phyloP scores from a whole-genome alignment of 2,329 filamentous ascomycete genomes.

The Colletotrichum sp. region DNA sequence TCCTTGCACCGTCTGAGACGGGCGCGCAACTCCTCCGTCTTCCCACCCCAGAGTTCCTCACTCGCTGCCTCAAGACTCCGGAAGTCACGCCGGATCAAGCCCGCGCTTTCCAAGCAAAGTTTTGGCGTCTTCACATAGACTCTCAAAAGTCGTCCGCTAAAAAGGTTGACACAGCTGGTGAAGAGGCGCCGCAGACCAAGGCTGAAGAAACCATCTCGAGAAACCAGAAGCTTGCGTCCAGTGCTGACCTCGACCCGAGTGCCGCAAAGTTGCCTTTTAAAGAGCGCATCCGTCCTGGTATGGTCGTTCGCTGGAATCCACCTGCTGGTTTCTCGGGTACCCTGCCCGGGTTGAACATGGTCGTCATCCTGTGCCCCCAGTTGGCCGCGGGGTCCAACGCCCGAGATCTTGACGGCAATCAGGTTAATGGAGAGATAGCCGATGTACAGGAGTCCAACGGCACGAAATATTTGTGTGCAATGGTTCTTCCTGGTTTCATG shows the following conservation, averaged over 20 bases:
- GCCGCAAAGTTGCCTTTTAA: slow-evolving; percentile 36
- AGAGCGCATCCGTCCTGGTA: slow-evolving; percentile 44
- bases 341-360: slow-evolving; percentile 28
- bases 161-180: background rate
- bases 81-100: slow-evolving; percentile 42
- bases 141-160: slow-evolving; percentile 27
- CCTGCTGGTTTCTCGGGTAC: slow-evolving; percentile 13
- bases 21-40: slow-evolving; percentile 47
- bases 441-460: background rate
- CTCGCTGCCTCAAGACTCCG: slow-evolving; percentile 42
- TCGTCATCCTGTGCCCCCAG: slow-evolving; percentile 35
- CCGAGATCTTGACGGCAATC: slow-evolving; percentile 24
- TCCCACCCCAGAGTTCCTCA: slow-evolving; percentile 41
- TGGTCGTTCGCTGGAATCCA: slow-evolving; percentile 40
- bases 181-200: background rate
- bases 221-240: slow-evolving; percentile 23
- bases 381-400: slow-evolving; percentile 21
- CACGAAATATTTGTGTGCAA: slow-evolving; percentile 38
- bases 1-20: slow-evolving; percentile 44
- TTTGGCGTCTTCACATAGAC: slow-evolving; percentile 48
- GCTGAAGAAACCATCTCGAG: background rate
- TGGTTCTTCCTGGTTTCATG: slow-evolving; percentile 37
- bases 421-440: slow-evolving; percentile 14
- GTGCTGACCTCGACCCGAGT: slow-evolving; percentile 31
- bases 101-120: slow-evolving; percentile 43